phyloP scores from a whole-genome alignment of 2,329 filamentous ascomycete species.

The Talaromyces sp. region DNA sequence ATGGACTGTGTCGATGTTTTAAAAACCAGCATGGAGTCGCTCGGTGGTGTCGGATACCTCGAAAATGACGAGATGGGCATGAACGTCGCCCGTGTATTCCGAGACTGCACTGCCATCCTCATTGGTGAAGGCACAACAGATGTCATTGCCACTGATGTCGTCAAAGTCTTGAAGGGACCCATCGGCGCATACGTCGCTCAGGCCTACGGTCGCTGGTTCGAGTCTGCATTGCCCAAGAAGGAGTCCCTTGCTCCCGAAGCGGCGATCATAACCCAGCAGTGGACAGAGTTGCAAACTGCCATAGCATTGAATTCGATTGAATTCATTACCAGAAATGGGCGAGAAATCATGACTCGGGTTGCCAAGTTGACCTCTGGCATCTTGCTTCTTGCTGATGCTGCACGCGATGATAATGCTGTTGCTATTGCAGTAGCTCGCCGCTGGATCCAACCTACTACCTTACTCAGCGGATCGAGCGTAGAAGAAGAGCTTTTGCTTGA shows the following conservation, averaged over 20 bases:
- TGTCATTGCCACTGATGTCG: slow-evolving; percentile 56
- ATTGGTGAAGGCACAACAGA: slow-evolving; percentile 68
- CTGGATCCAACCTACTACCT: slow-evolving; percentile 9
- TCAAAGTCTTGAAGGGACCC: slow-evolving; percentile 27
- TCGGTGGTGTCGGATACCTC: slow-evolving; percentile 32
- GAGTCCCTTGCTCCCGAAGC: slow-evolving; percentile 41
- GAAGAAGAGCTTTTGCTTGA: not conserved
- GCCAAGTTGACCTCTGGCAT: slow-evolving; percentile 27
- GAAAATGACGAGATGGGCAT: slow-evolving; percentile 52
- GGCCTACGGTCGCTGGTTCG: slow-evolving; percentile 39
- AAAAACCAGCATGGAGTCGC: slow-evolving; percentile 27
- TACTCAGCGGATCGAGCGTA: not conserved
- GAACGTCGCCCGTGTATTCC: slow-evolving; percentile 62
- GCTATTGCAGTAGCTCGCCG: slow-evolving; percentile 23
- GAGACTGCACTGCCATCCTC: slow-evolving; percentile 56
- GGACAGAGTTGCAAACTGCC: slow-evolving; percentile 1
- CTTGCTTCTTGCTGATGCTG: slow-evolving; percentile 30
- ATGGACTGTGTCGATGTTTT: slow-evolving; percentile 21
- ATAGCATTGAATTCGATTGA: slow-evolving; percentile 16
- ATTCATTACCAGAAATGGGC: slow-evolving; percentile 26
- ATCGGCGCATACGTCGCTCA: slow-evolving; percentile 17
- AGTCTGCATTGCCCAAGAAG: slow-evolving; percentile 38
- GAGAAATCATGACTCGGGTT: slow-evolving; percentile 28
- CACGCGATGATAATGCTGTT: slow-evolving; percentile 27
- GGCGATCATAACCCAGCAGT: slow-evolving; percentile 26